Conservation (phyloP, 768 basidiomycete species). For the Terana coerulea region DNA sequence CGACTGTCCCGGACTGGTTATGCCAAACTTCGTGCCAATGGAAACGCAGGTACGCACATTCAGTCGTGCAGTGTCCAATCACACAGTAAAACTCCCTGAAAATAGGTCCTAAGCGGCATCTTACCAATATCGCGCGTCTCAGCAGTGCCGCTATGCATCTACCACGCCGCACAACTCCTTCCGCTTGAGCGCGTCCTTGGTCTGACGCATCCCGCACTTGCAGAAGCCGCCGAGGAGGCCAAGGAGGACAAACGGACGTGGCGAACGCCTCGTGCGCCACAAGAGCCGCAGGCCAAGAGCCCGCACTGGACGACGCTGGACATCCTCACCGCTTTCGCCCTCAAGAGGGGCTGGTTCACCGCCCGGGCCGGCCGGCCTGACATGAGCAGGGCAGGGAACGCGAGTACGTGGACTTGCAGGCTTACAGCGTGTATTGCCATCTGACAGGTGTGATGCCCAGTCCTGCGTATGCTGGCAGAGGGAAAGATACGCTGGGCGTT, state of each 20-base stretch:
- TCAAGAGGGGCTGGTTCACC: slow-evolving; percentile 79
- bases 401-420: slow-evolving; percentile 49
- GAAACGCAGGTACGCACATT: slow-evolving; percentile 61
- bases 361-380: slow-evolving; percentile 91
- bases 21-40: slow-evolving; percentile 80
- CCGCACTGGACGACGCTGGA: slow-evolving; percentile 81
- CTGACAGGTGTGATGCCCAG: slow-evolving; percentile 34
- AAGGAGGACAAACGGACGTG: slow-evolving; percentile 75
- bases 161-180: slow-evolving; percentile 60
- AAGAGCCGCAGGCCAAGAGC: slow-evolving; percentile 9
- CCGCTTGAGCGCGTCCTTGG: slow-evolving; percentile 73
- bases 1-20: slow-evolving; percentile 93
- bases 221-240: slow-evolving; percentile 39
- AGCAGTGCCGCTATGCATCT: slow-evolving; percentile 80
- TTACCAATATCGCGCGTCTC: slow-evolving; percentile 81
- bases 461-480: slow-evolving; percentile 80
- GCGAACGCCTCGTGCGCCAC: slow-evolving; percentile 13
- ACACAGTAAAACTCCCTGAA: neutral
- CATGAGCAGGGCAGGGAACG: slow-evolving; percentile 84
- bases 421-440: neutral
- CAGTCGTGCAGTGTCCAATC: neutral
- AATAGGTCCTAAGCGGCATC: slow-evolving; percentile 63
- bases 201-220: slow-evolving; percentile 47
- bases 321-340: slow-evolving; percentile 74
- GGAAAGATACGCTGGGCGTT: slow-evolving; percentile 81